Base-by-base conservation (phyloP, 768 basidiomycete species). In the Serendipita indica region DNA sequence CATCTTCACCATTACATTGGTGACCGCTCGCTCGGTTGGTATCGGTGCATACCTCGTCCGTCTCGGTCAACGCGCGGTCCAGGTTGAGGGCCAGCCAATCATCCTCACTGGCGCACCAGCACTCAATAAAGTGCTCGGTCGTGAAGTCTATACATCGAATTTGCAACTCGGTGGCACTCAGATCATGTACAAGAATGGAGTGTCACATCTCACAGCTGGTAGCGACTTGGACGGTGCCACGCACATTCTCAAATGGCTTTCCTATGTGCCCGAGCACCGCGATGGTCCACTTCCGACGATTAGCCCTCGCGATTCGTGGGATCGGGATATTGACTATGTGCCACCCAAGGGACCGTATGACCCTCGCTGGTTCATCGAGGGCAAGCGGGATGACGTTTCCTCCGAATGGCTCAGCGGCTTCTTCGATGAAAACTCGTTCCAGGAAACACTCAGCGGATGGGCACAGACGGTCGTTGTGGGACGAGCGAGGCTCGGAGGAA, bases 141-240 rank as follows among this genome's bases (percentile, higher is more conserved):
- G 96, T 52, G 96, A 98, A 70, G 96, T 99, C 45, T 98, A 99
- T 70, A 97, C 96, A 6, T 96, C 92, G 58, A 98, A 98, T 71
- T 72, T 99, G 64, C 96, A 98, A 70, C 87, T 99, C 61, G 96
- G 96, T 63, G 96, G 96, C 58, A 98, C 96, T n/a, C 96, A 99
- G 68, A 98, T 99, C 76, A 98, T 99, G 96, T 88, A 91, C 81
- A 97, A 97, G 81, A 99, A 99, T 68, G 96, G 96, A 72, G 89
- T 98, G 58, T 96, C 94, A 3, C 96, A 99, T 69, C 74, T 98
- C 60, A 93, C 90, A 2, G 93, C 96, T 33, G 81, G 81, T 65
- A 97, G 91, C 68, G 96, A 99, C 69, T 74, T 99, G 33, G 89
- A 98, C 70, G 96, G 96, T 60, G 91, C 93, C 14, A 83, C 84